Percentiles rank a stretch among this genome's conserved stretches.
These are phyloP conservation scores for Psilocybe cyanescens DNA, from an alignment of 768 basidiomycete genomes.

Conservation along the genomic window DNA sequence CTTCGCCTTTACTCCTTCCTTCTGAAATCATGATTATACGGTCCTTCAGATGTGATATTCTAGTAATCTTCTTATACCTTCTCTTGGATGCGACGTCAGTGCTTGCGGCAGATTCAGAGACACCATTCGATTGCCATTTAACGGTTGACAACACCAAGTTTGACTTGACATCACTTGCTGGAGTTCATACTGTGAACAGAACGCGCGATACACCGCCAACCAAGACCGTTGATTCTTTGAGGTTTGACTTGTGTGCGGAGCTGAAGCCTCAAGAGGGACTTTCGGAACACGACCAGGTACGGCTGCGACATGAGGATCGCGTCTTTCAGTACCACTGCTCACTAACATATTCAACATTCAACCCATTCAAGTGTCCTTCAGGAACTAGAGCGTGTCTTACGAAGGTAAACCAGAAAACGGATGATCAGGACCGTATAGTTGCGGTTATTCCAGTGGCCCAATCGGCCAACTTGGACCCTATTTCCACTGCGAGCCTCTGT, in stretches of 20 bases:
- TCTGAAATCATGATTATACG: conserved; percentile 23
- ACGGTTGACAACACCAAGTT: conserved; percentile 46
- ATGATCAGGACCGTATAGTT: conserved; percentile 60
- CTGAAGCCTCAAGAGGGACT: conserved; percentile 50
- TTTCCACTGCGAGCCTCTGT: conserved; percentile 41
- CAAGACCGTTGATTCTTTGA: conserved; percentile 57
- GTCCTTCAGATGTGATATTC: conserved; percentile 10
- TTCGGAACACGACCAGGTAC: conserved; percentile 69
- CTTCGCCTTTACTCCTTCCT: background rate
- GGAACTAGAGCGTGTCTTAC: conserved; percentile 80
- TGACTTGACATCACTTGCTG: conserved; percentile 61
- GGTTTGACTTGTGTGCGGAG: conserved; percentile 72
- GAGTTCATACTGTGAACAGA: conserved; percentile 52
- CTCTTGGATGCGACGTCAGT: conserved; percentile 16
- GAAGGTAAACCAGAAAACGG: conserved; percentile 62
- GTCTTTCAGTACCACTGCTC: conserved; percentile 1
- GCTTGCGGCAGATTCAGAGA: conserved; percentile 37
- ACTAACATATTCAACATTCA: background rate
- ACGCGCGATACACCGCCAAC: conserved; percentile 68
- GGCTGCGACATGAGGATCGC: conserved; percentile 22
- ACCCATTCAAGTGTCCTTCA: conserved; percentile 55
- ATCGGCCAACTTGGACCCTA: conserved; percentile 34
- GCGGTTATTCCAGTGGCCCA: conserved; percentile 78
- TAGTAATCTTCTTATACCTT: conserved; percentile 19
- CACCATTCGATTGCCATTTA: conserved; percentile 59